Percentiles rank a stretch among this genome's conserved stretches.
phyloP scores from a whole-genome alignment of 192 early-diverging fungal species.

The Coemansia sp. region DNA sequence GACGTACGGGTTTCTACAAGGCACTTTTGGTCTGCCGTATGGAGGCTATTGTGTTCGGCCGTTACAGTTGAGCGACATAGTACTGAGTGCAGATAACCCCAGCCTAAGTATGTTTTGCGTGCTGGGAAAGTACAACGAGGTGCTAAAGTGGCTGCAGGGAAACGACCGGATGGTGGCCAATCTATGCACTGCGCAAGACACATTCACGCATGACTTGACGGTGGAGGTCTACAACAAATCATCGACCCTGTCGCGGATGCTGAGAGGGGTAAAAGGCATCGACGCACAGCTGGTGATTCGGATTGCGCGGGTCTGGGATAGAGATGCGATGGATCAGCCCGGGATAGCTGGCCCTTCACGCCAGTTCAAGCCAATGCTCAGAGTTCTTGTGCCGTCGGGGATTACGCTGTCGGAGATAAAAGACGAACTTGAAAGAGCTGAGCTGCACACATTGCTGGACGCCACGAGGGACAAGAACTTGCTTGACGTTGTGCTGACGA shows the following conservation, averaged over 20 bases:
- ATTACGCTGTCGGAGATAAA: slow-evolving; percentile 25
- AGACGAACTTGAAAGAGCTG: slow-evolving; percentile 12
- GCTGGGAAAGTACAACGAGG: slow-evolving; percentile 28
- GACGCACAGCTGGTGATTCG: slow-evolving; percentile 43
- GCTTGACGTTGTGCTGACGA: slow-evolving; percentile 16
- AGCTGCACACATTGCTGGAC: slow-evolving; percentile 16
- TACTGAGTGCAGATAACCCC: slow-evolving; percentile 27
- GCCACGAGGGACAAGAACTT: slow-evolving; percentile 22
- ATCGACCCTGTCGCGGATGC: slow-evolving; percentile 17
- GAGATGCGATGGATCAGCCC: background rate
- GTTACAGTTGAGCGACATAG: slow-evolving; percentile 12
- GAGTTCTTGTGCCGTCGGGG: slow-evolving; percentile 40
- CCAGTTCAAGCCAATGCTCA: slow-evolving; percentile 47
- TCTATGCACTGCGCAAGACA: slow-evolving; percentile 22
- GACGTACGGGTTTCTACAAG: slow-evolving; percentile 47
- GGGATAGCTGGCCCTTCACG: background rate
- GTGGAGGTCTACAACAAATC: slow-evolving; percentile 39
- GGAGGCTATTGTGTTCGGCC: slow-evolving; percentile 49
- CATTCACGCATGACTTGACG: slow-evolving; percentile 43
- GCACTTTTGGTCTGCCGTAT: slow-evolving; percentile 52
- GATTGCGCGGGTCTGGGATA: slow-evolving; percentile 42
- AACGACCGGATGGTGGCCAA: slow-evolving; percentile 17
- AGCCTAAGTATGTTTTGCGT: slow-evolving; percentile 43
- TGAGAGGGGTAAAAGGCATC: slow-evolving; percentile 16
- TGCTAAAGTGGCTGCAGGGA: slow-evolving; percentile 28